Conservation (phyloP, 208 protist species). For the Crithidia brevicula region DNA sequence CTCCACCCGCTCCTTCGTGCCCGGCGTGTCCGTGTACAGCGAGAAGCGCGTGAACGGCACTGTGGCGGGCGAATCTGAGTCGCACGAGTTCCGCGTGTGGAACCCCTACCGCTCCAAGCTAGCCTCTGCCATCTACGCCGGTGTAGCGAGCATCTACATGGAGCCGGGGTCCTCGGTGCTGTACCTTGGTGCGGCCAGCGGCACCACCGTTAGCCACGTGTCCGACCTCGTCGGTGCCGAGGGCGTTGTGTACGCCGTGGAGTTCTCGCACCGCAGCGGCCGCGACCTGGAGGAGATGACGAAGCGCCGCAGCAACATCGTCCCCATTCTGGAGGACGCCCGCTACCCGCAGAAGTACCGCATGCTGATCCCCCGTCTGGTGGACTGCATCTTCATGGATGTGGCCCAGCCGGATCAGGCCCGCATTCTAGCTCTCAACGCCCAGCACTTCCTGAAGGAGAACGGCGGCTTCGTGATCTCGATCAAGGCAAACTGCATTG, state of each 20-base stretch:
- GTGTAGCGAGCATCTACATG: constrained; percentile 99
- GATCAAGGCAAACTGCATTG: constrained; percentile 99
- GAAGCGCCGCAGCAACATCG: constrained; percentile 99
- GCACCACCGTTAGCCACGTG: constrained; percentile 99
- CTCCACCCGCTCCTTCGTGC: constrained; percentile 97
- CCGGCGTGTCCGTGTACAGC: constrained; percentile 99
- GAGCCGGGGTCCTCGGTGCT: constrained; percentile 98
- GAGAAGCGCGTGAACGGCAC: constrained; percentile 98
- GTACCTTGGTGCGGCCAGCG: constrained; percentile 99
- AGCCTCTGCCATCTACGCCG: constrained; percentile 97
- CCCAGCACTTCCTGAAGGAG: constrained; percentile 99
- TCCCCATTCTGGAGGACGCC: constrained; percentile 99
- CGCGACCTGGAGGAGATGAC: constrained; percentile 99
- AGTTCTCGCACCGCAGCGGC: constrained; percentile 99
- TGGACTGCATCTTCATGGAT: constrained; percentile 99
- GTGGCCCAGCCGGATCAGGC: constrained; percentile 99
- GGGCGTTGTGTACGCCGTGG: constrained; percentile 99
- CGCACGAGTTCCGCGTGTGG: constrained; percentile 99
- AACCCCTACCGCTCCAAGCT: constrained; percentile 99
- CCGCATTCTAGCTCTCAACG: constrained; percentile 99
- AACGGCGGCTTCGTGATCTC: constrained; percentile 99
- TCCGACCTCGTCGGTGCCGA: constrained; percentile 99
- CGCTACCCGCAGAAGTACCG: constrained; percentile 99
- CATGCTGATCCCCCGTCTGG: constrained; percentile 98
- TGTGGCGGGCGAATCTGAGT: constrained; percentile 68